phyloP scores from a whole-genome alignment of 257 asterid genomes.

The Nicotiana otophora region DNA sequence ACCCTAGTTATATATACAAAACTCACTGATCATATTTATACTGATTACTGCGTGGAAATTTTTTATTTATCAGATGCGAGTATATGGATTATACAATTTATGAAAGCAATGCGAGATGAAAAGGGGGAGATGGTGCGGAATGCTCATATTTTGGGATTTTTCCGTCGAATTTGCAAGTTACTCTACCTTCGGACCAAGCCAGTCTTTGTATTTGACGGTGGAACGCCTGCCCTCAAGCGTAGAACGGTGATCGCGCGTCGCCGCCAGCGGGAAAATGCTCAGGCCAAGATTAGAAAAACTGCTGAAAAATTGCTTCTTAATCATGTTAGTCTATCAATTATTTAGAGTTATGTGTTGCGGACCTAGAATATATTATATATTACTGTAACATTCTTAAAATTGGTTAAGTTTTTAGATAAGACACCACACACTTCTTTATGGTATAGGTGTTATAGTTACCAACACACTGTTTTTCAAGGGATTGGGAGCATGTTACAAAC shows the following conservation, averaged over 20 bases:
- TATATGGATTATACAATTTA: slow-evolving; percentile 95
- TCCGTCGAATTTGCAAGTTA: slow-evolving; percentile 93
- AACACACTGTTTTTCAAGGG: background rate
- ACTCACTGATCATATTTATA: background rate
- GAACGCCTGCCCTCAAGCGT: slow-evolving; percentile 92
- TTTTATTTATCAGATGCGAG: slow-evolving; percentile 67
- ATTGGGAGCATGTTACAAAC: background rate
- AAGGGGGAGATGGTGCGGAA: slow-evolving; percentile 95
- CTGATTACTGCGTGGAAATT: background rate
- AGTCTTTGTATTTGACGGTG: slow-evolving; percentile 92
- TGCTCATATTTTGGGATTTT: slow-evolving; percentile 86
- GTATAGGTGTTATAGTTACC: background rate
- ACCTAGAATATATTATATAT: background rate
- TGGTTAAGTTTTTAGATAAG: background rate
- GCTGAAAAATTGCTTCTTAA: slow-evolving; percentile 95
- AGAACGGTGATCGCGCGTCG: slow-evolving; percentile 93
- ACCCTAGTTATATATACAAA: slow-evolving; percentile 12
- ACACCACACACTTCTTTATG: background rate
- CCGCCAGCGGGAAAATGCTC: slow-evolving; percentile 97
- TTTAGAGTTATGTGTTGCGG: background rate
- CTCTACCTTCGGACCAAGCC: slow-evolving; percentile 86
- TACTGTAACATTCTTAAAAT: background rate
- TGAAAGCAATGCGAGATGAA: slow-evolving; percentile 98
- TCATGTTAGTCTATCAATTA: slow-evolving; percentile 43
- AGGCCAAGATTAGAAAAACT: slow-evolving; percentile 88